These are phyloP conservation scores for Cutaneotrichosporon sp. DNA, from an alignment of 1,284 basidiomycete species.

Conservation along the genomic window DNA sequence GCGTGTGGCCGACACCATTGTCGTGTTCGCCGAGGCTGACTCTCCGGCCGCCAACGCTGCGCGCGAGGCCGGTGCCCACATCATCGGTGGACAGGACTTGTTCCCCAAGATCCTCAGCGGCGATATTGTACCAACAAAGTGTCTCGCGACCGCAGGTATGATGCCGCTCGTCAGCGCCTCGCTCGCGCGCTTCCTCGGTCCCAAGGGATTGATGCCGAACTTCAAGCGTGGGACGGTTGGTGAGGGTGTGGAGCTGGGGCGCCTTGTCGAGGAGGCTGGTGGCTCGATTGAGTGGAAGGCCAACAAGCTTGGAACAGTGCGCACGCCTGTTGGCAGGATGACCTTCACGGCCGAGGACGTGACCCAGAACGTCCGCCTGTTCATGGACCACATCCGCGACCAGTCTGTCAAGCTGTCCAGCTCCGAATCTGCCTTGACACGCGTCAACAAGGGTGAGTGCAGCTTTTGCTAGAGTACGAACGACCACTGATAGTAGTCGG, in stretches of 20 bases:
- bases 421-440: constrained; percentile 9
- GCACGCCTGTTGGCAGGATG: constrained; percentile 49
- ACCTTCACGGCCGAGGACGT: constrained; percentile 73
- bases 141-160: constrained; percentile 74
- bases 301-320: constrained; percentile 70
- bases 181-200: constrained; percentile 86
- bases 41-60: constrained; percentile 60
- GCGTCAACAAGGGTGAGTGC: constrained; percentile 34
- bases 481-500: constrained; percentile 57
- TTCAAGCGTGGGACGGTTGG: constrained; percentile 91
- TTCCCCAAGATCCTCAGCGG: constrained; percentile 60
- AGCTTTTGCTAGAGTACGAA: background rate
- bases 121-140: constrained; percentile 46
- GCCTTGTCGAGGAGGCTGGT: constrained; percentile 74
- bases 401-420: constrained; percentile 30
- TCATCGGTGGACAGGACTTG: constrained; percentile 81
- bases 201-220: constrained; percentile 92
- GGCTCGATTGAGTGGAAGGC: constrained; percentile 90
- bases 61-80: constrained; percentile 74
- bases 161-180: constrained; percentile 74
- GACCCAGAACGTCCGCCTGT: constrained; percentile 73
- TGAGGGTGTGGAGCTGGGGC: constrained; percentile 66
- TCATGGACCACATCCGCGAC: constrained; percentile 66
- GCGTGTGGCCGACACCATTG: constrained; percentile 63
- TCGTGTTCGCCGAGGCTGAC: constrained; percentile 74